Percentiles rank a stretch among this genome's conserved stretches.
Conservation (phyloP, 2,329 filamentous ascomycete species). For the Phialocephala sp. region DNA sequence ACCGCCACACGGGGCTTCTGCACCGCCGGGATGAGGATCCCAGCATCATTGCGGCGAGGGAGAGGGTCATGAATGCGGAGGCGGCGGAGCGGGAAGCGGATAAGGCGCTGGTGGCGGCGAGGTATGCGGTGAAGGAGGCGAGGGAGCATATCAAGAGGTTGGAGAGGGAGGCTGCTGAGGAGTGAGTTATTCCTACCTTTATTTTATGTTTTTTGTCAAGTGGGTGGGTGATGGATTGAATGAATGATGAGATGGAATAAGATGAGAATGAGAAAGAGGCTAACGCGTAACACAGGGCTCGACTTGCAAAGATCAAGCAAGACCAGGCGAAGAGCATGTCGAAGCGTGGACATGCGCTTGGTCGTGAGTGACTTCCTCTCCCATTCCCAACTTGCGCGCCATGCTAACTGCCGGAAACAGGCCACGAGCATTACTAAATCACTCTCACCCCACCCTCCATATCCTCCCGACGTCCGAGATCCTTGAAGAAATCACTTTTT, state of each 20-base stretch:
- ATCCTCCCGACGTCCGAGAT: neutral
- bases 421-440: constrained; percentile 10
- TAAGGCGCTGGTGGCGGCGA: constrained; percentile 62
- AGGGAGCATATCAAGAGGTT: constrained; percentile 66
- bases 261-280: neutral
- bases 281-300: constrained; percentile 11
- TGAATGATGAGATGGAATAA: no score
- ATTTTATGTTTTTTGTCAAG: no score
- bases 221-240: no score
- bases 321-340: constrained; percentile 19
- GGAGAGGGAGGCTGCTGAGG: constrained; percentile 61
- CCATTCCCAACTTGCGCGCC: neutral
- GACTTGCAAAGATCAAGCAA: constrained; percentile 26
- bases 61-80: constrained; percentile 68
- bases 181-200: constrained; percentile 5
- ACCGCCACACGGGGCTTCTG: constrained; percentile 45
- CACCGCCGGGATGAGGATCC: constrained; percentile 61
- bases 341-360: constrained; percentile 23
- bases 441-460: no score
- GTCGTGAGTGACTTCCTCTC: constrained; percentile 11
- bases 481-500: neutral
- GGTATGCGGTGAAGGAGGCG: constrained; percentile 64
- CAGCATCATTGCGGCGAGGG: constrained; percentile 63
- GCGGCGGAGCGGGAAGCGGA: constrained; percentile 69
- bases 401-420: neutral